phyloP scores from a whole-genome alignment of 495 filamentous ascomycete species.

The Glutinoglossum americanum region DNA sequence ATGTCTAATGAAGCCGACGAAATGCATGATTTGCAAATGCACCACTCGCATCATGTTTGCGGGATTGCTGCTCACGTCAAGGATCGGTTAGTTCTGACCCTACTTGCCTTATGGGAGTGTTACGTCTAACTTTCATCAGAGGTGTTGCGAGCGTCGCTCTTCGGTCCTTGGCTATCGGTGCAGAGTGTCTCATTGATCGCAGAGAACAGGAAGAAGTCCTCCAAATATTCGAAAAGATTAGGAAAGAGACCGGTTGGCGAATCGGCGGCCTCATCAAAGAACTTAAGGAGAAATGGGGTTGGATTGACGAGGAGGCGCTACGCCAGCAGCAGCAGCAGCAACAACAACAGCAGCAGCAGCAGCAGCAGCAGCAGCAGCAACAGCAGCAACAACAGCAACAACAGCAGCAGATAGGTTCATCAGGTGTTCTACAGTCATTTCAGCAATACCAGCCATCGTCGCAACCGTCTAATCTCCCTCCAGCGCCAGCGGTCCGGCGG shows the following conservation, averaged over 20 bases:
- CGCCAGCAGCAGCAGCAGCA: conserved; percentile 13
- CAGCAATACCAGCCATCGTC: conserved; percentile 7
- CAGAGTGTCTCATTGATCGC: conserved; percentile 44
- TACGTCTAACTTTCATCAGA: conserved; percentile 16
- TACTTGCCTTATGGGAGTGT: background rate
- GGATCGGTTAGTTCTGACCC: conserved; percentile 30
- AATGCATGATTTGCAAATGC: conserved; percentile 43
- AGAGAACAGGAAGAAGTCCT: conserved; percentile 69
- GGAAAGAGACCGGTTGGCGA: conserved; percentile 59
- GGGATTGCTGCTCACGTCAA: conserved; percentile 72
- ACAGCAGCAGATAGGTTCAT: conserved; percentile 7
- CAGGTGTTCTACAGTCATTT: conserved; percentile 2
- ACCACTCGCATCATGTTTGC: conserved; percentile 62
- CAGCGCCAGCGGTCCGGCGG: conserved; percentile 9
- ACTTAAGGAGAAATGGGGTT: conserved; percentile 59
- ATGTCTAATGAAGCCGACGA: conserved; percentile 32
- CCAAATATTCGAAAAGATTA: conserved; percentile 50
- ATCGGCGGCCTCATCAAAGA: conserved; percentile 43
- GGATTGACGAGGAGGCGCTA: conserved; percentile 27
- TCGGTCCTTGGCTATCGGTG: conserved; percentile 56
- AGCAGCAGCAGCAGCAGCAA: no score
- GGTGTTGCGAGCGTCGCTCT: conserved; percentile 58
- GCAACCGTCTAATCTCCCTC: conserved; percentile 12
- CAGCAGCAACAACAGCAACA: conserved; percentile 12
- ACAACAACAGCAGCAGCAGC: no score